These are phyloP conservation scores for Hanseniaspora pseudoguilliermondii DNA, from an alignment of 805 yeast genomes.

Conservation along the genomic window DNA sequence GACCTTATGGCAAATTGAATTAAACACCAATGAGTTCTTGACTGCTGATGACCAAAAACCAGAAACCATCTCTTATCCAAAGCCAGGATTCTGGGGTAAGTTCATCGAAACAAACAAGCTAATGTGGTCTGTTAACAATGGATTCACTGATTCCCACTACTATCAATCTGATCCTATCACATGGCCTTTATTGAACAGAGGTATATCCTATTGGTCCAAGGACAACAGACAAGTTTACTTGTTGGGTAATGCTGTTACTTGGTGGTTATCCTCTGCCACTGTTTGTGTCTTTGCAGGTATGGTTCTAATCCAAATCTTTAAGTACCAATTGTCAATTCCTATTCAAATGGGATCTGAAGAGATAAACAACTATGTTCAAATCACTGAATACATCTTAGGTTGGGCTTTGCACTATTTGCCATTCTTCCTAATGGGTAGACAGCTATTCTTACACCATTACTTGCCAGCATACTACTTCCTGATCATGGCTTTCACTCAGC, in stretches of 20 bases:
- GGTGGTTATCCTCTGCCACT: conserved; percentile 60
- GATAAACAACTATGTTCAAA: conserved; percentile 52
- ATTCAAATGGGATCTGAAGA: conserved; percentile 41
- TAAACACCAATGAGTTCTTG: conserved; percentile 42
- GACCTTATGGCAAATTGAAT: conserved; percentile 63
- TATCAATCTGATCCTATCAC: conserved; percentile 60
- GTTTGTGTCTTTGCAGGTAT: conserved; percentile 40
- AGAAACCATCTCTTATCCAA: conserved; percentile 41
- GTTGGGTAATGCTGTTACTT: conserved; percentile 64
- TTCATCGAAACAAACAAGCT: conserved; percentile 50
- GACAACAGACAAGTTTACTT: conserved; percentile 52
- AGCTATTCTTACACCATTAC: conserved; percentile 85
- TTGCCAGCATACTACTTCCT: conserved; percentile 87
- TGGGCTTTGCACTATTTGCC: conserved; percentile 64
- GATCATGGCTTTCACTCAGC: conserved; percentile 60
- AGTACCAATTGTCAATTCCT: conserved; percentile 53
- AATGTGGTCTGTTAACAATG: conserved; percentile 69
- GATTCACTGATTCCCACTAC: conserved; percentile 53
- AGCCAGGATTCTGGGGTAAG: conserved; percentile 44
- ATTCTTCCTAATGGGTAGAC: conserved; percentile 81
- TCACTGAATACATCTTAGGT: conserved; percentile 50
- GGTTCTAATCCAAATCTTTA: conserved; percentile 32
- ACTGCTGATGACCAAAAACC: conserved; percentile 27
- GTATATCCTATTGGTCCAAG: conserved; percentile 68
- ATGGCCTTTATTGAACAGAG: conserved; percentile 67